These are phyloP conservation scores for Coniferiporia weirii DNA, from an alignment of 1,284 basidiomycete species.

Conservation along the genomic window DNA sequence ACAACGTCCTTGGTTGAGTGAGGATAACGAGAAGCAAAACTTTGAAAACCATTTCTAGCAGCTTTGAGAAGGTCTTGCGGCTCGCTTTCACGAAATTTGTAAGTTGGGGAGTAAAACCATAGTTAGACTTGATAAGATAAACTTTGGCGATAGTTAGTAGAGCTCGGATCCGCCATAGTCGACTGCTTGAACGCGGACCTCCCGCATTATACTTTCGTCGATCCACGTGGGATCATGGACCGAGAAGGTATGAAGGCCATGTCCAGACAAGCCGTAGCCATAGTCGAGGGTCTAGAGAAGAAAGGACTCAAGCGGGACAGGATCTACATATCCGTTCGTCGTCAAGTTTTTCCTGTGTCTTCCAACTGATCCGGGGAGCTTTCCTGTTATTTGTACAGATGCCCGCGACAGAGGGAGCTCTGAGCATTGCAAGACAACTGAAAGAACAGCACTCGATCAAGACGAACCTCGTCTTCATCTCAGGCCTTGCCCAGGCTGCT, in stretches of 20 bases:
- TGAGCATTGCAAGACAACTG: constrained; percentile 42
- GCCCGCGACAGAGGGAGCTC: constrained; percentile 50
- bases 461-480: constrained; percentile 47
- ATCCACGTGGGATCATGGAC: constrained; percentile 29
- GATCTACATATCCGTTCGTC: constrained; percentile 49
- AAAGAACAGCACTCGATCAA: constrained; percentile 34
- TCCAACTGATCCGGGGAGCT: too few species aligned
- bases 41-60: not conserved
- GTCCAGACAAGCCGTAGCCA: constrained; percentile 34
- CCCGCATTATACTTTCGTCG: constrained; percentile 40
- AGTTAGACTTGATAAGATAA: not conserved
- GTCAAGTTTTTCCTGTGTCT: not conserved
- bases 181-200: constrained; percentile 42
- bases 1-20: not conserved
- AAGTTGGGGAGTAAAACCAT: constrained; percentile 3
- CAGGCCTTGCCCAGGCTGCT: constrained; percentile 46
- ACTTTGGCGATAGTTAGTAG: constrained; percentile 38
- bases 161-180: constrained; percentile 41
- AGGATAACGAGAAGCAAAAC: not conserved
- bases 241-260: constrained; percentile 34
- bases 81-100: constrained; percentile 9
- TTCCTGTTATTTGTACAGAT: constrained; percentile 33
- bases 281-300: constrained; percentile 37
- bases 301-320: constrained; percentile 35
- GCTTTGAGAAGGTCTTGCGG: constrained; percentile 3